Evolutionary conservation across 768 basidiomycete genomes (phyloP).

Genomic region (Favolaschia claudopus): DNA sequence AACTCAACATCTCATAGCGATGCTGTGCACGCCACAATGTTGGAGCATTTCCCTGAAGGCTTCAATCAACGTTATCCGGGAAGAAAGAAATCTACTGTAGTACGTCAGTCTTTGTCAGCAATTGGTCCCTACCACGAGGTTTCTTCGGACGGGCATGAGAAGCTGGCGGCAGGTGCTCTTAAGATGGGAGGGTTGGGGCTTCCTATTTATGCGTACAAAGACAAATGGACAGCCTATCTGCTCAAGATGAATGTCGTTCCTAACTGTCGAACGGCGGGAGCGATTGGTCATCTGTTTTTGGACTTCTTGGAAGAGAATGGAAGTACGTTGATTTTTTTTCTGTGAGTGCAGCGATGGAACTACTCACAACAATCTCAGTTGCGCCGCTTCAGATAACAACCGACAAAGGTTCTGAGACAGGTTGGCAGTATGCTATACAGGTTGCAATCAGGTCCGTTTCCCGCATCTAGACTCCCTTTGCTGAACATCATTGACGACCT

Average conservation of each 20-base stretch:
- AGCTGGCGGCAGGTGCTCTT: slow-evolving; percentile 33
- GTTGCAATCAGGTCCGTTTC: neutral
- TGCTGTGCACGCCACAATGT: neutral
- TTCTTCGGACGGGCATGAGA: slow-evolving; percentile 39
- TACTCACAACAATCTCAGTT: too few species aligned
- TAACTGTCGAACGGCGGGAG: slow-evolving; percentile 28
- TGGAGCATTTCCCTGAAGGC: slow-evolving; percentile 15
- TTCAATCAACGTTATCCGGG: slow-evolving; percentile 21
- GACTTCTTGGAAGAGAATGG: slow-evolving; percentile 38
- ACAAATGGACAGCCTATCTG: slow-evolving; percentile 34
- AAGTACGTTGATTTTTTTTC: slow-evolving; percentile 21
- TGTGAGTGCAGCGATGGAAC: neutral
- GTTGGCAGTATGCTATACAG: slow-evolving; percentile 30
- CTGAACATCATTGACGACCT: neutral
- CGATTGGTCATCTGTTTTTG: slow-evolving; percentile 41
- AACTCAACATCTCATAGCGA: neutral
- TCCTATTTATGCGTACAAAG: slow-evolving; percentile 19
- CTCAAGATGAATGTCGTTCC: slow-evolving; percentile 33
- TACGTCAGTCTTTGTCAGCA: neutral
- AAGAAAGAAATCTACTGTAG: neutral
- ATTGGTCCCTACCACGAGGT: slow-evolving; percentile 33
- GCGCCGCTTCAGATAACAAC: slow-evolving; percentile 36
- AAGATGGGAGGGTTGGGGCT: slow-evolving; percentile 39
- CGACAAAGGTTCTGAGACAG: slow-evolving; percentile 42
- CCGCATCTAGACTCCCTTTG: neutral